phyloP scores from a whole-genome alignment of 2,329 filamentous ascomycete genomes.

The Penicillium paneum region DNA sequence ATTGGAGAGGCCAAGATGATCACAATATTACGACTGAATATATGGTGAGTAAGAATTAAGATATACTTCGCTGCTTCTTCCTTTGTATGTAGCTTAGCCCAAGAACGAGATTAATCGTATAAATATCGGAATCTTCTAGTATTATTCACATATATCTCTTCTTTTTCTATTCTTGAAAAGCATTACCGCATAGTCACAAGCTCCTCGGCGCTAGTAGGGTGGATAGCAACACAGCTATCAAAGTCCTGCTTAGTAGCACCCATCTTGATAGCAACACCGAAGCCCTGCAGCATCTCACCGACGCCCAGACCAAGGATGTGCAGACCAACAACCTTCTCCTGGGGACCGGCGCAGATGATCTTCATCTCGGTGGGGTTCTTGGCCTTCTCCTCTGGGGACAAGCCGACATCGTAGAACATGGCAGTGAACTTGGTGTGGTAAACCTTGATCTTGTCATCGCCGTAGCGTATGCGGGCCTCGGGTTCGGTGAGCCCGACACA shows the following conservation, averaged over 20 bases:
- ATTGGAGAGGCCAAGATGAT: too few relatives aligned
- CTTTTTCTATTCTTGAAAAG: constrained; percentile 1
- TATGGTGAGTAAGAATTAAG: too few relatives aligned
- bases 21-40: too few relatives aligned
- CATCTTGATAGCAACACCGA: constrained; percentile 76
- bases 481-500: constrained; percentile 51
- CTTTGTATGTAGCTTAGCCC: too few relatives aligned
- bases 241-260: constrained; percentile 75
- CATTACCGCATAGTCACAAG: constrained; percentile 54
- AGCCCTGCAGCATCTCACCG: constrained; percentile 70
- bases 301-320: constrained; percentile 49
- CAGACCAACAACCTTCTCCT: constrained; percentile 52
- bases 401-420: constrained; percentile 48
- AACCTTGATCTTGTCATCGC: constrained; percentile 50
- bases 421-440: constrained; percentile 50
- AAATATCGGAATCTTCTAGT: neutral
- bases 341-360: constrained; percentile 47
- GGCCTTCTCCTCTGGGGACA: constrained; percentile 48
- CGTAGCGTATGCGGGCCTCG: constrained; percentile 46
- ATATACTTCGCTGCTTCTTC: too few relatives aligned
- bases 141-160: neutral
- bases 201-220: constrained; percentile 74
- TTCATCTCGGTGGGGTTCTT: constrained; percentile 53
- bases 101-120: neutral
- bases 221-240: constrained; percentile 71